Evolutionary conservation across 148 eudicot species (phyloP).

Genomic region (Spergularia bocconei): DNA sequence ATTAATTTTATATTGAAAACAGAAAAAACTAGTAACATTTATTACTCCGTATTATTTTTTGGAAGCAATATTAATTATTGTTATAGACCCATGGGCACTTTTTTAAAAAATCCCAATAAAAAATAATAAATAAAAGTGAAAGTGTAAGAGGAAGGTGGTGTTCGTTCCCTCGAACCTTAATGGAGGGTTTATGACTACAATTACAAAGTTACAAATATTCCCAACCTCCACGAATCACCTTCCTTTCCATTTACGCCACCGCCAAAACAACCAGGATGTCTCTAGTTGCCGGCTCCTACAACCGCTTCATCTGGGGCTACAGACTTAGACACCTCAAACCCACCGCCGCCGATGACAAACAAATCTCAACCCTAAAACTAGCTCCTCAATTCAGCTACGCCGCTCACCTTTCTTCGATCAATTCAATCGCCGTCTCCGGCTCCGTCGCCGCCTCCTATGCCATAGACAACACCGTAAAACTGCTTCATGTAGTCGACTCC

Average conservation of each 20-base stretch:
- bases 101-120: too few species aligned
- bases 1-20: too few species aligned
- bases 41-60: too few species aligned
- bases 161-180: neutral
- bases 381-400: slow-evolving; percentile 68
- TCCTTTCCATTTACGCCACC: neutral
- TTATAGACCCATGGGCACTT: too few species aligned
- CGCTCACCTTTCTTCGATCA: slow-evolving; percentile 72
- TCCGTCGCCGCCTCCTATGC: slow-evolving; percentile 77
- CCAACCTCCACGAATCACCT: neutral
- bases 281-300: slow-evolving; percentile 76
- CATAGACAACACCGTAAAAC: slow-evolving; percentile 71
- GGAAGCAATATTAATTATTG: too few species aligned
- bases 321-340: slow-evolving; percentile 50
- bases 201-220: too few species aligned
- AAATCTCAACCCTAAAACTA: slow-evolving; percentile 52
- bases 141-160: too few species aligned
- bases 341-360: slow-evolving; percentile 6
- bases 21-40: too few species aligned
- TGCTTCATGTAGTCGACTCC: slow-evolving; percentile 79
- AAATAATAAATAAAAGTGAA: too few species aligned
- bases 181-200: neutral
- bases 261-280: slow-evolving; percentile 36
- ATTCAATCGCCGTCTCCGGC: slow-evolving; percentile 62
- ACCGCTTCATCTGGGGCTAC: slow-evolving; percentile 83